A percentile compares a stretch with the other conserved stretches of the same genome.
Evolutionary conservation across 139 green algal genomes (phyloP).

Genomic region (Tetradesmus obliquus): DNA sequence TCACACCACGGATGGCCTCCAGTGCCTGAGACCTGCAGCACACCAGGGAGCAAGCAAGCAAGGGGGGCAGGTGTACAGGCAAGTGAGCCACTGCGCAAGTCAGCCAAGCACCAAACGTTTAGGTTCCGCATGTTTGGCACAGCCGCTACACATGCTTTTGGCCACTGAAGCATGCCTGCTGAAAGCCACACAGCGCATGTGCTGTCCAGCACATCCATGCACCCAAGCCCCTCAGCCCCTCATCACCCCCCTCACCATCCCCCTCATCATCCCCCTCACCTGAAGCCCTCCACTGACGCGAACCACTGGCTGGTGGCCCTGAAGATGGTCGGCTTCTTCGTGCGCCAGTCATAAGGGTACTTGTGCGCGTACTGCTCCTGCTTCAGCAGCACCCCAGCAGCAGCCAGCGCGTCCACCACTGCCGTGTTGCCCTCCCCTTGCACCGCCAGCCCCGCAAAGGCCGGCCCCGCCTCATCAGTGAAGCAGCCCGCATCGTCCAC

Average conservation of each 20-base stretch:
- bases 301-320: conserved; percentile 96
- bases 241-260: background rate
- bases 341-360: conserved; percentile 99
- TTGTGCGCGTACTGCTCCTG: conserved; percentile 97
- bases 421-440: conserved; percentile 88
- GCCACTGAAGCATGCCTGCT: background rate
- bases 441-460: conserved; percentile 76
- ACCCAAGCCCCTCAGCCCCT: no score
- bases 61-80: background rate
- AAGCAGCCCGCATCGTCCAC: conserved; percentile 97
- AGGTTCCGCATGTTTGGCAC: background rate
- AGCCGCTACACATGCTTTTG: background rate
- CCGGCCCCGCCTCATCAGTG: conserved; percentile 87
- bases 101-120: background rate
- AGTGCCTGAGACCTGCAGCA: conserved; percentile 62
- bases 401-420: conserved; percentile 81
- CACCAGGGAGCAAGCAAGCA: background rate
- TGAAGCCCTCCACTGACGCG: conserved; percentile 92
- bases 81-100: background rate
- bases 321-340: conserved; percentile 99
- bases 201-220: no score
- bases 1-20: conserved; percentile 88
- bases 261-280: conserved; percentile 9
- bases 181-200: background rate
- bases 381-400: conserved; percentile 79